These are phyloP conservation scores for Crithidia fasciculata DNA, from an alignment of 208 protist species.

Conservation along the genomic window DNA sequence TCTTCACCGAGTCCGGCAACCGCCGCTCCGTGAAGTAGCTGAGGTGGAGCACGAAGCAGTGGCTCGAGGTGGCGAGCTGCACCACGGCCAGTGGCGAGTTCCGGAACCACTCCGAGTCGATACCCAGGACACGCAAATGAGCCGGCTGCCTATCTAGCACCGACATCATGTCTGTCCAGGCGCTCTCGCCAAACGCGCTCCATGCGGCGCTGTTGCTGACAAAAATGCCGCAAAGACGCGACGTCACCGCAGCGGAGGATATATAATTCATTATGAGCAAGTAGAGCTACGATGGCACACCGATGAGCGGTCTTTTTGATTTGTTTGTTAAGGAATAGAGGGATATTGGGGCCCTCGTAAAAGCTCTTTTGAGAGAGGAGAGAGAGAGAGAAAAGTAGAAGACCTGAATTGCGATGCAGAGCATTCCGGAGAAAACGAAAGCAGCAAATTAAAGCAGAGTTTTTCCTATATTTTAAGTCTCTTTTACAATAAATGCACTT, in stretches of 20 bases:
- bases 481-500: too few species aligned
- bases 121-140: slow-evolving; percentile 39
- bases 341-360: too few species aligned
- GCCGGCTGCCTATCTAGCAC: slow-evolving; percentile 22
- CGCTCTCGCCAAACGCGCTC: slow-evolving; percentile 27
- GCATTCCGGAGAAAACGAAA: background rate
- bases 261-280: slow-evolving; percentile 13
- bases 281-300: too few species aligned
- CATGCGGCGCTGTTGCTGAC: slow-evolving; percentile 36
- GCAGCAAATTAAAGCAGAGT: too few species aligned
- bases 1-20: slow-evolving; percentile 35
- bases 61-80: slow-evolving; percentile 55
- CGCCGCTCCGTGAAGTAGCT: slow-evolving; percentile 41
- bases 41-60: slow-evolving; percentile 74
- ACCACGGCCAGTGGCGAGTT: slow-evolving; percentile 53
- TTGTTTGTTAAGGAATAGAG: too few species aligned
- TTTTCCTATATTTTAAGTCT: too few species aligned
- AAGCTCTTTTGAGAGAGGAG: background rate
- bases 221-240: slow-evolving; percentile 32
- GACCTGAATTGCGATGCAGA: background rate
- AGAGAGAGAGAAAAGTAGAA: background rate
- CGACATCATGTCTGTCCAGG: slow-evolving; percentile 53
- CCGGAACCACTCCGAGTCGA: slow-evolving; percentile 67
- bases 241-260: slow-evolving; percentile 22
- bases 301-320: too few species aligned